Evolutionary conservation across 2,329 filamentous ascomycete genomes (phyloP).

Genomic region (Epichloe amarillans): DNA sequence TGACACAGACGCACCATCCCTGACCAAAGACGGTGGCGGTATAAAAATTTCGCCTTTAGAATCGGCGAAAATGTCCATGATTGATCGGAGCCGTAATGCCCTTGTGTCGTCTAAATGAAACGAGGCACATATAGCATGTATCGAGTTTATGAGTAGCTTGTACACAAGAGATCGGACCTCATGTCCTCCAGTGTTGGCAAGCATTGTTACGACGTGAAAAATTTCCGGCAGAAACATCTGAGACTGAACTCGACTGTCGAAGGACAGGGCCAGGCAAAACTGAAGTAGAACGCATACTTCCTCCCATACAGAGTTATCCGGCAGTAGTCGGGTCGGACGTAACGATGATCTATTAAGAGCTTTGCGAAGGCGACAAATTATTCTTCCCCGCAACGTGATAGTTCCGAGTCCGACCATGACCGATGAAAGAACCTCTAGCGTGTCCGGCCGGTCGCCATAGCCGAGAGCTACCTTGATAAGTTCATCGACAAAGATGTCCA

Average conservation of each 20-base stretch:
- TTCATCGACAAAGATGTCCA: slow-evolving; percentile 56
- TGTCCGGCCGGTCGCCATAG: slow-evolving; percentile 43
- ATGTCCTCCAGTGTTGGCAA: slow-evolving; percentile 48
- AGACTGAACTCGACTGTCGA: slow-evolving; percentile 53
- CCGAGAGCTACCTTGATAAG: slow-evolving; percentile 48
- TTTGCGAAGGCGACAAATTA: slow-evolving; percentile 52
- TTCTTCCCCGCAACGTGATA: slow-evolving; percentile 50
- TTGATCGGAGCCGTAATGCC: slow-evolving; percentile 39
- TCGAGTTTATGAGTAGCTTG: slow-evolving; percentile 50
- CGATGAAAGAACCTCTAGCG: slow-evolving; percentile 46
- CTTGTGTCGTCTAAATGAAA: slow-evolving; percentile 48
- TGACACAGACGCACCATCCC: slow-evolving; percentile 41
- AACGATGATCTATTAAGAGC: slow-evolving; percentile 53
- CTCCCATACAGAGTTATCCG: slow-evolving; percentile 56
- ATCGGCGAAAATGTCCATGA: slow-evolving; percentile 46
- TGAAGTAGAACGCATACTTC: slow-evolving; percentile 55
- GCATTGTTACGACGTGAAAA: slow-evolving; percentile 58
- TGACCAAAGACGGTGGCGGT: slow-evolving; percentile 27
- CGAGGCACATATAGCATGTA: slow-evolving; percentile 54
- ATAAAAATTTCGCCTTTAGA: slow-evolving; percentile 45
- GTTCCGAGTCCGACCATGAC: slow-evolving; percentile 51
- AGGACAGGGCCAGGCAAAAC: slow-evolving; percentile 53
- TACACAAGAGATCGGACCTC: slow-evolving; percentile 48
- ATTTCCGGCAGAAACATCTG: slow-evolving; percentile 56
- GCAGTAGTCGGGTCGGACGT: slow-evolving; percentile 49